Conservation (phyloP, 768 basidiomycete species). For the Cystofilobasidium capitatum region DNA sequence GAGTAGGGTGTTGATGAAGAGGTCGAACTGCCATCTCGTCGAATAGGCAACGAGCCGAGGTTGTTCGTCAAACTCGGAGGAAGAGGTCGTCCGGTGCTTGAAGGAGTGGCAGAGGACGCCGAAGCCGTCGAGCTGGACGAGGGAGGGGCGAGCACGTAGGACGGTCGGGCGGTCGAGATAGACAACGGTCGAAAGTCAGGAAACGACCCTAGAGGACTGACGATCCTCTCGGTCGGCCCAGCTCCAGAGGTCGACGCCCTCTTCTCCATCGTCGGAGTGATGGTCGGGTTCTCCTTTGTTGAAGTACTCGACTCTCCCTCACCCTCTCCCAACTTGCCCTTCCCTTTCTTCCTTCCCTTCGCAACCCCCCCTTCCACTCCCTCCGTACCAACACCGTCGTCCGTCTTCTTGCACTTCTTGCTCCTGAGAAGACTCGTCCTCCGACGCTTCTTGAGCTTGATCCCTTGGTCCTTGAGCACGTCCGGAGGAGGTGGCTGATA, state of each 20-base stretch:
- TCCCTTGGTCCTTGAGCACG: slow-evolving; percentile 1
- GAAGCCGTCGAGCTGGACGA: neutral
- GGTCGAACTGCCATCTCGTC: neutral
- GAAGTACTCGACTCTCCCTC: too few species aligned
- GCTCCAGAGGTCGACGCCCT: too few species aligned
- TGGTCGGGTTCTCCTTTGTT: too few species aligned
- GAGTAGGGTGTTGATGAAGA: neutral
- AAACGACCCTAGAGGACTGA: too few species aligned
- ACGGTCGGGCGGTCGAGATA: neutral
- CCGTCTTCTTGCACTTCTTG: neutral
- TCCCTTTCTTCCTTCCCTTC: too few species aligned
- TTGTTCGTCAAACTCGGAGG: neutral
- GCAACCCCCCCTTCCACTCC: too few species aligned
- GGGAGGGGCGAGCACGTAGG: neutral
- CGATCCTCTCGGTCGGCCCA: too few species aligned
- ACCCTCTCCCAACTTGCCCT: too few species aligned
- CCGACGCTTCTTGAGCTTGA: slow-evolving; percentile 1
- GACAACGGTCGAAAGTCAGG: too few species aligned
- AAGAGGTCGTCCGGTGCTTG: neutral
- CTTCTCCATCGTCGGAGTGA: too few species aligned
- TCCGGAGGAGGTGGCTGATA: neutral
- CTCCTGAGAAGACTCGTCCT: neutral
- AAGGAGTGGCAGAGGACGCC: neutral
- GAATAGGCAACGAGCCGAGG: neutral
- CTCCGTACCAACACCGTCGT: too few species aligned